These are phyloP conservation scores for Trapa bicornis DNA, from an alignment of 345 rosid genomes.

Conservation along the genomic window DNA sequence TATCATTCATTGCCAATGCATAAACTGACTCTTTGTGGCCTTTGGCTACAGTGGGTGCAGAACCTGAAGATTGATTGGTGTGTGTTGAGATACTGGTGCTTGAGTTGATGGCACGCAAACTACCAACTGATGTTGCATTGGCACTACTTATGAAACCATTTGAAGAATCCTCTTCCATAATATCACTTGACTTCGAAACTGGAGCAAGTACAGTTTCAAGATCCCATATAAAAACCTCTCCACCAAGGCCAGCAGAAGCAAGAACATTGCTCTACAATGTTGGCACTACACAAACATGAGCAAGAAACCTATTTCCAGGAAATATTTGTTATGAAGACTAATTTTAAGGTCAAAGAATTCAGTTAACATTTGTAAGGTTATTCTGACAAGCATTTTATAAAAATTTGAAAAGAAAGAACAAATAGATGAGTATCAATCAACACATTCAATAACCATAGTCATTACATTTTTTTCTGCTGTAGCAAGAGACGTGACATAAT, in stretches of 20 bases:
- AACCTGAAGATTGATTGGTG: constrained; percentile 58
- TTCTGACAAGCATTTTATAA: neutral
- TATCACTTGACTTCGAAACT: constrained; percentile 56
- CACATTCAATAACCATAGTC: constrained; percentile 11
- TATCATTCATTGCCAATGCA: constrained; percentile 93
- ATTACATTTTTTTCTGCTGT: constrained; percentile 87
- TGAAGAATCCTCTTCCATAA: constrained; percentile 63
- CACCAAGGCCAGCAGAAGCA: constrained; percentile 99
- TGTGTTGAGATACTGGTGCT: constrained; percentile 71
- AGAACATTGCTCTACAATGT: constrained; percentile 82
- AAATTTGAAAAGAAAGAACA: neutral
- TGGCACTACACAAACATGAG: constrained; percentile 59
- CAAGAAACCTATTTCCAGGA: constrained; percentile 19
- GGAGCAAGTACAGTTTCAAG: constrained; percentile 86
- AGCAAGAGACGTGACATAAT: constrained; percentile 92
- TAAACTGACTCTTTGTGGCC: constrained; percentile 99
- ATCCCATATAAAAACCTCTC: constrained; percentile 99
- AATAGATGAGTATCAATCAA: neutral
- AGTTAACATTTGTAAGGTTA: neutral
- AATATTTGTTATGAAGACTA: neutral
- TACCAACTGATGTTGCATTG: constrained; percentile 48
- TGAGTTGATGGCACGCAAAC: constrained; percentile 69
- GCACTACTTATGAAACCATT: constrained; percentile 53
- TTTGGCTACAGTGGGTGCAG: constrained; percentile 71
- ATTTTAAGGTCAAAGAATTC: neutral